Evolutionary conservation across 192 early-diverging fungal genomes (phyloP), one percentile per base, ranked within the genome.

Genomic region (Rhizophagus clarus): DNA sequence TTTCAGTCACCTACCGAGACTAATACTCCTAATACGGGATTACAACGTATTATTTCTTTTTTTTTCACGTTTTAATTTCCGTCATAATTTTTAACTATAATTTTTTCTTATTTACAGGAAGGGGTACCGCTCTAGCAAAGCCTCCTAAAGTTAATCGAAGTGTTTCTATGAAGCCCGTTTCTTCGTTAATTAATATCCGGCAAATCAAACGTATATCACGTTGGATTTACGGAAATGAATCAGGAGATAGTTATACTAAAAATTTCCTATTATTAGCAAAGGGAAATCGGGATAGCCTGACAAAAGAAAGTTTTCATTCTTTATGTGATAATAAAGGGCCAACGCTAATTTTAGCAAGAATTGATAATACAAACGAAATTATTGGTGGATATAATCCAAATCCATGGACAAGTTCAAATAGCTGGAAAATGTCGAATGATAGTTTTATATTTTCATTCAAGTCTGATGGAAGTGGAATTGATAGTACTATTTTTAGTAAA

Each of bases 381-480:
- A 26, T 67, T 67, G 64, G 64, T 28, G 64, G 64, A 15, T 67
- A 29, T 67, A 67, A 67, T 32, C 64, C 64, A 22, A 0, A 4
- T 14, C 2, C 11, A 4, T 67, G 64, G 64, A 14, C 4, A 11
- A 31, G 64, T 67, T 14, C 24, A 31, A 32, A 32, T 31, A 0
- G 31, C 5, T 67, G 31, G 24, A 12, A 17, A 11, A 15, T 1
- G 1, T 31, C 63, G 20, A 28, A 11, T 10, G 64, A 67, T 6
- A 67, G 64, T 67, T 67, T 67, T 29, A 67, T 67, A 15, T 32
- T 67, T 32, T 67, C 64, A 32, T 32, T 67, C 22, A 56, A 22
- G 8, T 56, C 51, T 56, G 4, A 56, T 56, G 17, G 6, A 22
- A 56, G 17, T 56, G 51, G 51, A 22, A 56, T 56, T 22, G 51